Percentiles rank a stretch among this genome's conserved stretches.
These are phyloP conservation scores for Russula vinacea DNA, from an alignment of 768 basidiomycete genomes.

Conservation along the genomic window DNA sequence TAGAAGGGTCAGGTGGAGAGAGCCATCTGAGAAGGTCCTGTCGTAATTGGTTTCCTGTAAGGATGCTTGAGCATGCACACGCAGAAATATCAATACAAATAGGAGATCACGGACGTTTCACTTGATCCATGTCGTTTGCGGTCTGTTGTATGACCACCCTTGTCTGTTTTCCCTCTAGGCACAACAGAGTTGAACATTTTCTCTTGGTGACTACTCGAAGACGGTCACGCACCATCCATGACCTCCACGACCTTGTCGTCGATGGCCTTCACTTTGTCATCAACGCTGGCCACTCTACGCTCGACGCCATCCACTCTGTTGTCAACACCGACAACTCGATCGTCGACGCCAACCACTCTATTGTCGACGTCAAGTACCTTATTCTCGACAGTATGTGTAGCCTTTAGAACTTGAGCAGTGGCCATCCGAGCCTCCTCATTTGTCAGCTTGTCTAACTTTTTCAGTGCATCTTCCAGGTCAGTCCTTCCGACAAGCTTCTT, in stretches of 20 bases:
- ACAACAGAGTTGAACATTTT: neutral
- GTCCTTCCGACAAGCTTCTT: neutral
- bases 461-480: neutral
- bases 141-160: neutral
- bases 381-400: neutral
- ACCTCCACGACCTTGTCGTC: neutral
- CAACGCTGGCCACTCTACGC: neutral
- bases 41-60: neutral
- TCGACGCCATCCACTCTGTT: neutral
- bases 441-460: neutral
- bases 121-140: neutral
- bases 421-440: neutral
- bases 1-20: neutral
- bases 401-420: neutral
- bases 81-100: too few species aligned
- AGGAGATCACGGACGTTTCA: neutral
- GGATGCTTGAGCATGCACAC: neutral
- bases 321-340: neutral
- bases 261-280: neutral
- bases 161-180: neutral
- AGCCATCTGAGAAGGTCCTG: neutral
- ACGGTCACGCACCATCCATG: neutral
- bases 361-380: too few species aligned
- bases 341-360: neutral
- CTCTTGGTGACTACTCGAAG: too few species aligned